These are phyloP conservation scores for Ceriops decandra DNA, from an alignment of 345 rosid species.

Conservation along the genomic window DNA sequence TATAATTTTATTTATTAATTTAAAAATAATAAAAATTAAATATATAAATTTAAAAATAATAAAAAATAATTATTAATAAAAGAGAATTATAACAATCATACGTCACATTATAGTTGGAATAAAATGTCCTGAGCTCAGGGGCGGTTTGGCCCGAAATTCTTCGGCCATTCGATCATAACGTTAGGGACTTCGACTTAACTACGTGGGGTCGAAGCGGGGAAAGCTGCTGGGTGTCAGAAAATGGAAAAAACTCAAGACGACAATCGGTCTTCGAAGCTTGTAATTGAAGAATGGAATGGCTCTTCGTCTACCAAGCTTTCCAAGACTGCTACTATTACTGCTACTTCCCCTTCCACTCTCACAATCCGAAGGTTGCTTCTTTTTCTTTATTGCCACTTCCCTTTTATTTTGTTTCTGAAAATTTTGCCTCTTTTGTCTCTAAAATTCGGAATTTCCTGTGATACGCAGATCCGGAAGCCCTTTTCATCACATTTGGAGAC, in stretches of 20 bases:
- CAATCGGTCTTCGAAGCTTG: conserved; percentile 5
- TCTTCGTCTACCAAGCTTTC: conserved; percentile 69
- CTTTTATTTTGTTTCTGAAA: neutral
- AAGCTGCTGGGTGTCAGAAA: neutral
- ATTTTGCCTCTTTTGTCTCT: conserved; percentile 9
- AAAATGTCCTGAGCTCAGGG: no score
- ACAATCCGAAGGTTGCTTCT: conserved; percentile 51
- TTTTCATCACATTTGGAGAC: conserved; percentile 68
- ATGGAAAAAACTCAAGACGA: conserved; percentile 5
- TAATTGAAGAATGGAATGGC: conserved; percentile 79
- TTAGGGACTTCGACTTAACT: no score
- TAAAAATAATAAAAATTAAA: no score
- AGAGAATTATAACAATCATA: no score
- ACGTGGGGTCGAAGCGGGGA: neutral
- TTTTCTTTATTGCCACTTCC: conserved; percentile 10
- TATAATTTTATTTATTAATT: no score
- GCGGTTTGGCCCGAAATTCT: no score
- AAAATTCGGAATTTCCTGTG: neutral
- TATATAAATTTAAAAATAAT: no score
- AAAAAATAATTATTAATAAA: no score
- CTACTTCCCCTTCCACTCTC: conserved; percentile 55
- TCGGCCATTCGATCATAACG: no score
- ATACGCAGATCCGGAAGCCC: conserved; percentile 52
- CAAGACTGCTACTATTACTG: conserved; percentile 67
- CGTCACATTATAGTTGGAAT: no score